phyloP scores from a whole-genome alignment of 2,329 filamentous ascomycete species.

The Alternaria arbusti region DNA sequence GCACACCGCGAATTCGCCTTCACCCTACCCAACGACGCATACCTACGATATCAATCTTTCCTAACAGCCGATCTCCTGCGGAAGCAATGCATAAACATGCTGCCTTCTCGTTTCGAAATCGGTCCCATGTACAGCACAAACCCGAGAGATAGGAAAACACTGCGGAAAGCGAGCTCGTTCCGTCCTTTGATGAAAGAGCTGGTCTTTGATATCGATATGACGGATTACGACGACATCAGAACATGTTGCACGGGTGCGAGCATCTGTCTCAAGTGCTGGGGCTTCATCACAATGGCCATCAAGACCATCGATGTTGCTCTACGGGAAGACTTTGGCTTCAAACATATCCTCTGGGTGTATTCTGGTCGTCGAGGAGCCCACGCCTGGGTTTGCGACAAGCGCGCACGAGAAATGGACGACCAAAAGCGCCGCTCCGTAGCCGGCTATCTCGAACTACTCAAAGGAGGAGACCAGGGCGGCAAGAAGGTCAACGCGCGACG shows the following conservation, averaged over 20 bases:
- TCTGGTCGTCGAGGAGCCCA: constrained; percentile 95
- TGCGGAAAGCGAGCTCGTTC: constrained; percentile 82
- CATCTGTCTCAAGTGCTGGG: constrained; percentile 94
- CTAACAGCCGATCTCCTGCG: constrained; percentile 75
- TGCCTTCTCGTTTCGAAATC: constrained; percentile 96
- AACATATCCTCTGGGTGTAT: constrained; percentile 98
- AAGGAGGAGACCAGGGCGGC: constrained; percentile 81
- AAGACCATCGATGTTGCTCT: constrained; percentile 88
- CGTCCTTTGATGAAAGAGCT: constrained; percentile 89
- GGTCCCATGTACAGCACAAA: constrained; percentile 96
- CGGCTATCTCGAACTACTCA: constrained; percentile 88
- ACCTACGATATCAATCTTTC: constrained; percentile 89
- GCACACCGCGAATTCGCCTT: constrained; percentile 94
- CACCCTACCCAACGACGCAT: constrained; percentile 89
- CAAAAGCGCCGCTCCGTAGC: constrained; percentile 83
- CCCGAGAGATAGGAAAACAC: constrained; percentile 87
- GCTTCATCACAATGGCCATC: constrained; percentile 97
- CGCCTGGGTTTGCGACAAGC: constrained; percentile 96
- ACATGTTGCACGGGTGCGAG: constrained; percentile 94
- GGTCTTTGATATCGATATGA: constrained; percentile 99
- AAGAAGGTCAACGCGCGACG: constrained; percentile 86
- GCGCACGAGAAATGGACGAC: constrained; percentile 84
- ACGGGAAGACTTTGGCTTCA: constrained; percentile 93
- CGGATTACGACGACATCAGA: constrained; percentile 95
- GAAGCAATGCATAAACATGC: constrained; percentile 86